Conservation (phyloP, 352 stramenopile species). For the Phytopythium litorale region DNA sequence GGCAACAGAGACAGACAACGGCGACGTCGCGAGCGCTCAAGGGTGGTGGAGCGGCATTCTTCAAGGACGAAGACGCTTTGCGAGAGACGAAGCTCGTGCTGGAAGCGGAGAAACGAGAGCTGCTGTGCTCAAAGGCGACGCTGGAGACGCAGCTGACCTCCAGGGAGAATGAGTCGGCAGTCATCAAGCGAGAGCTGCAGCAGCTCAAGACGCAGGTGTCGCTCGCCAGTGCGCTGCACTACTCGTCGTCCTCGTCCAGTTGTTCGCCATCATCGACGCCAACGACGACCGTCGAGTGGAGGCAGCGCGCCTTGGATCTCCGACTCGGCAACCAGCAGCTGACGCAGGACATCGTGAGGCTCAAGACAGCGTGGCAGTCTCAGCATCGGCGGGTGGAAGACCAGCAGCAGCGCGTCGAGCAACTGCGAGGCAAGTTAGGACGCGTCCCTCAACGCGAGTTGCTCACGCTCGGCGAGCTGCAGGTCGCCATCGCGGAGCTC, state of each 20-base stretch:
- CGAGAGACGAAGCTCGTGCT: conserved; percentile 32
- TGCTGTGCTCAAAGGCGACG: conserved; percentile 26
- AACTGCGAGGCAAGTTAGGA: conserved; percentile 25
- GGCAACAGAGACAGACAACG: background rate
- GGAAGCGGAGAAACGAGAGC: conserved; percentile 31
- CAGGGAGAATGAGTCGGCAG: conserved; percentile 26
- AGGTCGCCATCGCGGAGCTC: conserved; percentile 45
- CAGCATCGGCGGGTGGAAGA: conserved; percentile 15
- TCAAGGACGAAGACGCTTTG: conserved; percentile 51
- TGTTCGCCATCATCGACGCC: conserved; percentile 3
- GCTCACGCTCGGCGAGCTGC: conserved; percentile 42
- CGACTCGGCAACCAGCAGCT: conserved; percentile 37
- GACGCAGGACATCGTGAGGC: conserved; percentile 24
- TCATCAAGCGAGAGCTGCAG: conserved; percentile 43
- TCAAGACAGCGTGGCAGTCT: conserved; percentile 26
- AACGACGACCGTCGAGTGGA: conserved; percentile 36
- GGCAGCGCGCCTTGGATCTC: conserved; percentile 34
- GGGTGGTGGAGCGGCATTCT: conserved; percentile 28
- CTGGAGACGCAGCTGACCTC: conserved; percentile 27
- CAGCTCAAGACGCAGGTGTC: conserved; percentile 53
- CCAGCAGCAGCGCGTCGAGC: conserved; percentile 26
- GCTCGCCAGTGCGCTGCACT: conserved; percentile 24
- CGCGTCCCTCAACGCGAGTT: conserved; percentile 41
- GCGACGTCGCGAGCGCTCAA: conserved; percentile 14
- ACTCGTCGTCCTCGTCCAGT: conserved; percentile 9